Evolutionary conservation across 1,284 basidiomycete species (phyloP).

Genomic region (Tetrapyrgos nigripes): DNA sequence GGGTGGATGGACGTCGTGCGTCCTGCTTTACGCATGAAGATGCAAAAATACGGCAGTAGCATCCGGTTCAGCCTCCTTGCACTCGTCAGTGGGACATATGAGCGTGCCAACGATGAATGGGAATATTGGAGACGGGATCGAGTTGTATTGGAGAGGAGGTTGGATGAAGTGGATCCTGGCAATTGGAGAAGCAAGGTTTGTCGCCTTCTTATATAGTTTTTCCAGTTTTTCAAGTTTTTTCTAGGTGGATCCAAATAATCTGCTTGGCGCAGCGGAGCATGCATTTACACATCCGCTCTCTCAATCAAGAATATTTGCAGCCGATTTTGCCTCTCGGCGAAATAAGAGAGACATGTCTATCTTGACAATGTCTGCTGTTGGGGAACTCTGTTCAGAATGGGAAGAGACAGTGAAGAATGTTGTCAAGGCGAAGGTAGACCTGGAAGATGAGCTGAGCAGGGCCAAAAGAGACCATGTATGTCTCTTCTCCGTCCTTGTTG

Average conservation of each 20-base stretch:
- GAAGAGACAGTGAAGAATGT: constrained; percentile 50
- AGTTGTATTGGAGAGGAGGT: constrained; percentile 48
- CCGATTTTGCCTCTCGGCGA: constrained; percentile 51
- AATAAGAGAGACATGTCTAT: constrained; percentile 52
- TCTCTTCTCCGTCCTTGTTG: constrained; percentile 1
- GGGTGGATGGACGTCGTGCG: constrained; percentile 66
- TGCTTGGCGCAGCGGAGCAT: constrained; percentile 32
- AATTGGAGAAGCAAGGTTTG: constrained; percentile 49
- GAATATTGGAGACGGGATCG: constrained; percentile 59
- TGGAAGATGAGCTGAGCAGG: constrained; percentile 59
- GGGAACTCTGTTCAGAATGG: constrained; percentile 47
- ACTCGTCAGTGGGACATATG: constrained; percentile 58
- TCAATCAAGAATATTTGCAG: constrained; percentile 38
- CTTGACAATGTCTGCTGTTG: constrained; percentile 46
- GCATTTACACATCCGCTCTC: constrained; percentile 7
- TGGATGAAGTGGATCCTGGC: constrained; percentile 38
- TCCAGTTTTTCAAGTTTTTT: background rate
- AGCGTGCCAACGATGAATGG: constrained; percentile 55
- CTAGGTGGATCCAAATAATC: constrained; percentile 46
- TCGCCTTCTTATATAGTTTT: background rate
- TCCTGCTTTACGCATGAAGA: constrained; percentile 63
- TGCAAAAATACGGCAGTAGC: constrained; percentile 60
- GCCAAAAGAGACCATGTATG: constrained; percentile 52
- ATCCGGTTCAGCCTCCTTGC: constrained; percentile 68
- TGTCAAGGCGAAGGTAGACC: constrained; percentile 45